These are phyloP conservation scores for Chlorella sp. DNA, from an alignment of 139 green algal genomes.

Conservation along the genomic window DNA sequence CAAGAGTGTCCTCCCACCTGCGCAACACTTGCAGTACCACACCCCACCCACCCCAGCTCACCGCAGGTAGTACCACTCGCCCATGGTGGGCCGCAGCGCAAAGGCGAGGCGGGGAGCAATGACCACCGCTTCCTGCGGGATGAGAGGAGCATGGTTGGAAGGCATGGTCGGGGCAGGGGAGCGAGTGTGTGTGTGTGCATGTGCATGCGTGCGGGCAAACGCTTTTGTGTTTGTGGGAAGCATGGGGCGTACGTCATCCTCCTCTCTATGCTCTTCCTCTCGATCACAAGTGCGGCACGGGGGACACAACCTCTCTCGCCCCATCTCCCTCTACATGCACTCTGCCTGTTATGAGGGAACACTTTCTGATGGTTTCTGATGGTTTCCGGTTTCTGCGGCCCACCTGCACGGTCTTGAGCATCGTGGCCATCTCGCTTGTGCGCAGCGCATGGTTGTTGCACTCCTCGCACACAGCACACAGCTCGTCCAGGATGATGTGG, in stretches of 20 bases:
- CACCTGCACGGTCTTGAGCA: constrained; percentile 44
- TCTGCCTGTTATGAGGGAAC: no score
- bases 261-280: no score
- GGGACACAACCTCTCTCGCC: no score
- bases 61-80: constrained; percentile 59
- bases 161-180: no score
- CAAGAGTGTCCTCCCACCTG: no score
- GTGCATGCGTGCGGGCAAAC: no score
- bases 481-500: constrained; percentile 52
- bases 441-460: constrained; percentile 26
- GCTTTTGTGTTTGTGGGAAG: no score
- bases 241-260: no score
- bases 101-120: constrained; percentile 52
- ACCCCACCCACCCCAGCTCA: constrained; percentile 11
- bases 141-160: not conserved
- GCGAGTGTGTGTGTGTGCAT: not conserved
- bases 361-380: no score
- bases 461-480: constrained; percentile 44
- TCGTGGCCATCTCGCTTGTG: constrained; percentile 28
- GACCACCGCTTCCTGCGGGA: constrained; percentile 54
- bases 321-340: no score
- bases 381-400: no score
- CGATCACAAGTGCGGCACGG: no score
- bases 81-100: constrained; percentile 57
- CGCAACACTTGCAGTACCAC: not conserved